These are phyloP conservation scores for Darksidea phi DNA, from an alignment of 495 filamentous ascomycete genomes.

Conservation along the genomic window DNA sequence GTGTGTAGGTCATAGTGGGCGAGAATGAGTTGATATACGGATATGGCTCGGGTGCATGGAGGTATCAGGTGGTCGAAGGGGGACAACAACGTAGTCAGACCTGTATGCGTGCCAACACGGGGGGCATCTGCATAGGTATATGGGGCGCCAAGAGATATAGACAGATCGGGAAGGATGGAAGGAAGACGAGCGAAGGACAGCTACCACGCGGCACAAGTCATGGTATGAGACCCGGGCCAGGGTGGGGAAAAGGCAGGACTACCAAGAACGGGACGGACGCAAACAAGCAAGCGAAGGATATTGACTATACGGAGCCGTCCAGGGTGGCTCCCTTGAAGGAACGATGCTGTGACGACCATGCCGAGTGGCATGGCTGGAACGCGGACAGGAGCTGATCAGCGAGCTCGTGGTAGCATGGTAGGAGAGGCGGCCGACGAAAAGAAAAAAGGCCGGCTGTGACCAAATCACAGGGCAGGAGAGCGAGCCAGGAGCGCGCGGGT, in stretches of 20 bases:
- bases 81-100: constrained; percentile 13
- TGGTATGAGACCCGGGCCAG: constrained; percentile 27
- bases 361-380: constrained; percentile 38
- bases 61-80: constrained; percentile 4
- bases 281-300: constrained; percentile 26
- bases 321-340: constrained; percentile 30
- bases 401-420: constrained; percentile 24
- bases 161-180: constrained; percentile 31
- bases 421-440: constrained; percentile 36
- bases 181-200: constrained; percentile 8
- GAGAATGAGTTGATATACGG: not conserved
- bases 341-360: constrained; percentile 28
- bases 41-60: constrained; percentile 4
- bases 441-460: constrained; percentile 25
- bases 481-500: constrained; percentile 32
- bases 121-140: constrained; percentile 36
- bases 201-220: constrained; percentile 30
- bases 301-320: constrained; percentile 29
- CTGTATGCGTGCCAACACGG: constrained; percentile 8
- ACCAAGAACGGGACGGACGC: constrained; percentile 29
- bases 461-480: constrained; percentile 31
- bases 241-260: constrained; percentile 8
- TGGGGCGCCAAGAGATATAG: constrained; percentile 35
- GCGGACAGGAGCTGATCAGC: constrained; percentile 34
- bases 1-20: constrained; percentile 22